These are phyloP conservation scores for Physcomitrellopsis africana DNA, from an alignment of 225 moss, liverwort and hornwort genomes.

Conservation along the genomic window DNA sequence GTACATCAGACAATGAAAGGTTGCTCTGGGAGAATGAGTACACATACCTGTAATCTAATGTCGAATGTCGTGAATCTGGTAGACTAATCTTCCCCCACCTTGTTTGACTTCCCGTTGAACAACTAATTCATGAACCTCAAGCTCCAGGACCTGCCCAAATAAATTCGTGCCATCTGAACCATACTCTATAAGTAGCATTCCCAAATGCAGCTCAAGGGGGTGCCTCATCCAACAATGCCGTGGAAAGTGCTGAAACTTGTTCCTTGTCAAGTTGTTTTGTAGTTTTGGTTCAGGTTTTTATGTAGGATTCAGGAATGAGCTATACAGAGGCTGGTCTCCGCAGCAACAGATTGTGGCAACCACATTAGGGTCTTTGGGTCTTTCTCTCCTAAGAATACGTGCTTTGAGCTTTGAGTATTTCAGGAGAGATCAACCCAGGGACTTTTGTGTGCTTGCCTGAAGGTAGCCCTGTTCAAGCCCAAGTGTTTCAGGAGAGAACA, in stretches of 20 bases:
- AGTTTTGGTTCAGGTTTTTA: no score
- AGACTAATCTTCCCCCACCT: not conserved
- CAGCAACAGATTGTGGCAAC: no score
- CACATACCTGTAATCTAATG: not conserved
- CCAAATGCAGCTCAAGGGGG: no score
- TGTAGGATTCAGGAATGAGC: no score
- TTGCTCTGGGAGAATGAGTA: not conserved
- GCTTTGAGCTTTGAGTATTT: no score
- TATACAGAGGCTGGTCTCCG: no score
- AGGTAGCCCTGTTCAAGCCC: conserved; percentile 1
- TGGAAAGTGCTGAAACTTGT: no score
- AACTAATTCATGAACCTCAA: not conserved
- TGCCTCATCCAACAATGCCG: no score
- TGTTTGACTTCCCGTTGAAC: conserved; percentile 15
- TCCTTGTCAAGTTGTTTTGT: no score
- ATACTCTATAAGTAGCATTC: not conserved
- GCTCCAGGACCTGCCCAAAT: not conserved
- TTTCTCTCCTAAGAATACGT: no score
- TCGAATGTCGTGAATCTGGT: not conserved
- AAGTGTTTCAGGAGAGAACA: not conserved
- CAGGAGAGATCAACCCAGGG: conserved; percentile 1
- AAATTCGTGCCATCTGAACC: conserved; percentile 13
- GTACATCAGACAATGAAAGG: not conserved
- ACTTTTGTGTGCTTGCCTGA: not conserved
- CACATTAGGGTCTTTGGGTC: no score